Conservation (phyloP, 106 monocot species). For the Agapanthus africanus region DNA sequence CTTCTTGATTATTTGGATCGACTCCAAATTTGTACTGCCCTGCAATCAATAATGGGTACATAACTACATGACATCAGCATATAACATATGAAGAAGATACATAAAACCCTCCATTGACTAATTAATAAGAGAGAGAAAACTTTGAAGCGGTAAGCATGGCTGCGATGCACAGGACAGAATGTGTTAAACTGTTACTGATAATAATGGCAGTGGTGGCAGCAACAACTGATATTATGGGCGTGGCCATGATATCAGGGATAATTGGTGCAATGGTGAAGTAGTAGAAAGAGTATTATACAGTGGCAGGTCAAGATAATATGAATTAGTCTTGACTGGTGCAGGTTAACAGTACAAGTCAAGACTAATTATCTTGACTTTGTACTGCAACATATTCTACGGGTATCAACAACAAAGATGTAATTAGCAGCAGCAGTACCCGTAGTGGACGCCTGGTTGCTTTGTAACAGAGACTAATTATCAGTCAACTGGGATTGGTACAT, state of each 20-base stretch:
- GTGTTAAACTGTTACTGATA: background rate
- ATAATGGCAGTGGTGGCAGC: background rate
- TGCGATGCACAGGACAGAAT: background rate
- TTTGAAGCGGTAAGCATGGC: background rate
- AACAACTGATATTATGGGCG: background rate
- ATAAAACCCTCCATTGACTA: background rate
- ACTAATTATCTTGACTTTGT: too few relatives aligned
- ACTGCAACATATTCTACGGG: too few relatives aligned
- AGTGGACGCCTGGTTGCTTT: too few relatives aligned
- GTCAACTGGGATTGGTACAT: too few relatives aligned
- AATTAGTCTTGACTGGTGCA: too few relatives aligned
- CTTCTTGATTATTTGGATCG: conserved; percentile 94
- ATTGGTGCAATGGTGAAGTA: background rate
- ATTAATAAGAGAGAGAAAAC: background rate
- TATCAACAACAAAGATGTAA: too few relatives aligned
- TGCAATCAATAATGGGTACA: conserved; percentile 22
- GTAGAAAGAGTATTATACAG: background rate
- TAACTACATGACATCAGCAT: conserved; percentile 6
- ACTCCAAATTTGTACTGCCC: conserved; percentile 81
- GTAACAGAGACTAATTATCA: too few relatives aligned
- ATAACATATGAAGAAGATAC: background rate
- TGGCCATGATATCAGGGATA: background rate
- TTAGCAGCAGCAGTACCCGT: too few relatives aligned
- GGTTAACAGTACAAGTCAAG: too few relatives aligned
- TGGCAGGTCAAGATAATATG: background rate